Conservation (phyloP, 75 land plant species). For the Chamaecyparis obtusa region DNA sequence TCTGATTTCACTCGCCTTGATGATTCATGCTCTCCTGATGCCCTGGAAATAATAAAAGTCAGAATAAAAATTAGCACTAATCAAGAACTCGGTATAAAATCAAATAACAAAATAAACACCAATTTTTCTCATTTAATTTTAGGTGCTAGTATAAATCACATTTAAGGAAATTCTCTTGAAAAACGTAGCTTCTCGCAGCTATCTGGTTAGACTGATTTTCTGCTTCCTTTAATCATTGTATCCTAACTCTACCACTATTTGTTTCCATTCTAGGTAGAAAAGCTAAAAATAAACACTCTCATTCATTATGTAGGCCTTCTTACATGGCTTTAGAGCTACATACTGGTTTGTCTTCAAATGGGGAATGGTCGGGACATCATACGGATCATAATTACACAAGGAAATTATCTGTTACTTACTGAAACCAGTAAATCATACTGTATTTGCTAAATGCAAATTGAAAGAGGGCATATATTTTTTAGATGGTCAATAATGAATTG, state of each 20-base stretch:
- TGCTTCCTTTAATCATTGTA: background rate
- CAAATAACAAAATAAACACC: background rate
- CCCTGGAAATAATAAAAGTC: conserved; percentile 36
- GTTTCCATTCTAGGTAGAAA: background rate
- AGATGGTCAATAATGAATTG: background rate
- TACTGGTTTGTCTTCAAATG: background rate
- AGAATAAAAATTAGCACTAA: background rate
- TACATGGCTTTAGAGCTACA: background rate
- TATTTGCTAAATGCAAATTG: background rate
- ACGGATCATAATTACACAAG: background rate
- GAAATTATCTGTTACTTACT: background rate
- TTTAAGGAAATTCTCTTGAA: background rate
- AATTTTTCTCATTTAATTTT: background rate
- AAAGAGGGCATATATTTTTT: background rate
- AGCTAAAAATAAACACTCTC: background rate
- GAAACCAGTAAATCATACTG: background rate
- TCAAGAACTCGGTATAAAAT: background rate
- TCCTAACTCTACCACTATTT: background rate
- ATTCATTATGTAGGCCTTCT: background rate
- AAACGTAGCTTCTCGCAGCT: background rate
- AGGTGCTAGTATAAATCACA: background rate
- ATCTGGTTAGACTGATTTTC: background rate
- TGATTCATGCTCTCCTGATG: conserved; percentile 98
- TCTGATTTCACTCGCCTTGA: conserved; percentile 97
- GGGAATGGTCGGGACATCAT: background rate